Evolutionary conservation across 2,329 filamentous ascomycete genomes (phyloP), one percentile per base, ranked within the genome.

Genomic region (Scedosporium aurantiacum): DNA sequence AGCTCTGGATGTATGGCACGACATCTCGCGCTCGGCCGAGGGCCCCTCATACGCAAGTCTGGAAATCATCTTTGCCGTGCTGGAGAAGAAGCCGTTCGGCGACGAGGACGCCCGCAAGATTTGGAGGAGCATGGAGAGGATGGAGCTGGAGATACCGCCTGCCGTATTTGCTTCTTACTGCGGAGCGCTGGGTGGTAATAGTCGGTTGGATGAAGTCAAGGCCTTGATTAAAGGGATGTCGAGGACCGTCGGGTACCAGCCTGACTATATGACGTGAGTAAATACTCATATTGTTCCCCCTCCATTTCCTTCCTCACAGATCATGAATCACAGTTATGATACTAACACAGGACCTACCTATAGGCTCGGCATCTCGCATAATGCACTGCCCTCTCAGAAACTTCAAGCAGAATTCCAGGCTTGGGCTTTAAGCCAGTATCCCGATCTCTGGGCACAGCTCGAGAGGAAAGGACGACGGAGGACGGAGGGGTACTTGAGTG

Each of bases 41-140:
- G 94, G 94, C 0, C 94, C 94, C 0, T 88, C 87, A 1, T 91
- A 94, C 67, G 82, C 84, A 63, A 92, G 87, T 64, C 81, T 99
- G 43, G 84, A 87, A 55, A 87, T 94, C 40, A 87, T 91, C 2
- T 90, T 99, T 67, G 86, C 87, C 66, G 83, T 87, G 1, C 93
- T 91, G 70, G 87, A 95, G 70, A 77, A 76, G 63, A 78, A 77
- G 63, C 79, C 81, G 1, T 78, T 78, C 69, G 77, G 87, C 66
- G 78, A 86, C 72, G 77, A 75, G 21, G 80, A 80, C 64, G 84
- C 88, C 47, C 82, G 83, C 21, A 77, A 82, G 57, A 84, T 93
- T 5, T 95, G 89, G 90, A 76, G 76, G 23, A 85, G 84, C 73
- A 80, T 94, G 62, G 79, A 81, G 67, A 79, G 79, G 61, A 87